Evolutionary conservation across 331 rosid species (phyloP), one percentile per base, ranked within the genome.

Genomic region (Spiraea crenata): DNA sequence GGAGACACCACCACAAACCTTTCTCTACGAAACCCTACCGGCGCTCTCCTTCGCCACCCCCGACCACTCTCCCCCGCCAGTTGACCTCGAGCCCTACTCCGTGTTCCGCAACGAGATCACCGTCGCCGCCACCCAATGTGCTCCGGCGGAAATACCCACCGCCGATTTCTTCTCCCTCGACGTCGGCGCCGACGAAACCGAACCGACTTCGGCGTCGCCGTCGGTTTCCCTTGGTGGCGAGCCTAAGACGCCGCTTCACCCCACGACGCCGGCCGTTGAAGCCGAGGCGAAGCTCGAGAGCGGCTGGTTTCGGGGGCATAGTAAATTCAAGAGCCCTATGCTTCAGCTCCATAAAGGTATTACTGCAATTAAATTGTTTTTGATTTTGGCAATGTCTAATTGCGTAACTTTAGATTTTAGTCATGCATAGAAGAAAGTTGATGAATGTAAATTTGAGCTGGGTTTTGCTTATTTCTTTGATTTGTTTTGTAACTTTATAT

Each of bases 291-390:
- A 70, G 81, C 90, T 93, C 14, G 97, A 93, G 83, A 81, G 80
- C 55, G 83, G 85, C 13, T 93, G 99, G 97, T 93, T 93, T 75
- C 87, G 86, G 0, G 96, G 96, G 57, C 84, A 89, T 41, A 74
- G 85, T 25, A 86, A 78, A 76, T 86, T 93, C 75, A 87, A 52
- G 77, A 91, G 97, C 68, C 97, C 97, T 31, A 86, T 93, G 99
- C 88, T 93, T 79, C 96, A 93, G 83, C 88, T 93, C 16, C 99
- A 91, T 78, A 93, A 93, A 86, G 99, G 97, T 93, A 76, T 3
- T 51, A 41, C 63, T 46, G 16, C 17, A 11, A 14, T 69, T 52
- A 13, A 39, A 54, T 11, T 3, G 19, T 15, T 58, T 45, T 42
- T 4, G 19, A 3, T 54, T 71, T 34, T 49, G 72, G 31, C 31